Base-by-base conservation (phyloP, 192 early-diverging fungal species). In the Gamsiella multidivaricata region DNA sequence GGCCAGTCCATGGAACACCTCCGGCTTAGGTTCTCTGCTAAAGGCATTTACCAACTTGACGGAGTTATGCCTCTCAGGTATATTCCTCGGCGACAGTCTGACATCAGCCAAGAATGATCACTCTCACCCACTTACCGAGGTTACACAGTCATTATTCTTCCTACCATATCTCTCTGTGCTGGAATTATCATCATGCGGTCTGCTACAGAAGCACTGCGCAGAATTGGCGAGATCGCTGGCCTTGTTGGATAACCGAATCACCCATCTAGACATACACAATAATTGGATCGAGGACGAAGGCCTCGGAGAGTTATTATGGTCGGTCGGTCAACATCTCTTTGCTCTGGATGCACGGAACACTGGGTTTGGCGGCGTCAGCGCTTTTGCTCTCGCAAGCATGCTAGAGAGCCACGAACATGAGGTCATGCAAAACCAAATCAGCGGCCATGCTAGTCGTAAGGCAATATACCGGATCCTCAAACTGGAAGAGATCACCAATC, bases 201-300 rank as follows among this genome's bases (percentile, higher is more conserved):
- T 70, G 10, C 12, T 39, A 25, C 18, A 62, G 18, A 37, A 54
- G 25, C 34, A 62, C n/a, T 70, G 69, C 18, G 28, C 12, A 15
- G 3, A 23, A 1, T 43, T 70, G 3, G 26, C 69, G 5, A 14
- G 23, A 15, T 61, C 59, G 2, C 7, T 70, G 8, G 17, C 39
- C 4, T 20, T 55, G 31, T 18, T 60, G 29, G 47, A 61, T 15
- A 70, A 53, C 23, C n/a, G 52, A 41, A 56, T 70, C 3, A 70
- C 58, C 5, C 58, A 62, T 15, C 60, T 70, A 0, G 58, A 70
- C n/a, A 70, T 70, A 23, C 69, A 70, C 60, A 53, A 70, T 47
- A 70, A 70, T 6, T 62, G 59, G 58, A 46, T 70, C 8, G 59
- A 60, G 22, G 69, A 70, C 14, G 69, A 61, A 9, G 69, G 69